These are phyloP conservation scores for Trichophyton benhamiae DNA, from an alignment of 2,329 filamentous ascomycete species.

Conservation along the genomic window DNA sequence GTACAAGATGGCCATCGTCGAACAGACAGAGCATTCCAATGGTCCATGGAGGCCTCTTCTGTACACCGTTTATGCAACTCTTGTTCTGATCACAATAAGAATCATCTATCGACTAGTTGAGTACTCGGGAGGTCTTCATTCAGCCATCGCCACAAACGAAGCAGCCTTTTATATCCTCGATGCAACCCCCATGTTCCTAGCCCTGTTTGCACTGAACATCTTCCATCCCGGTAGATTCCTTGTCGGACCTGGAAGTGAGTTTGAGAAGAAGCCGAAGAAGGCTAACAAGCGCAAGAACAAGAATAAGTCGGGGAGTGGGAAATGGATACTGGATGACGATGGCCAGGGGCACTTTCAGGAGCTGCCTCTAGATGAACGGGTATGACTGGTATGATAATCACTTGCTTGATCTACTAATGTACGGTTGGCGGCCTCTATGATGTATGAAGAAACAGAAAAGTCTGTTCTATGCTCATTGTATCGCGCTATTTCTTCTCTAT, in stretches of 20 bases:
- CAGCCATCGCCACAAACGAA: constrained; percentile 30
- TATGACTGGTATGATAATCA: not conserved
- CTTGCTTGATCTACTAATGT: not conserved
- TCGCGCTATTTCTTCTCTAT: not conserved
- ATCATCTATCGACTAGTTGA: constrained; percentile 50
- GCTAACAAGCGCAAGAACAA: constrained; percentile 6
- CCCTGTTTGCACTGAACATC: constrained; percentile 26
- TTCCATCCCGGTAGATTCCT: constrained; percentile 27
- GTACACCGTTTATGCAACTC: constrained; percentile 41
- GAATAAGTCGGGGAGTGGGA: not conserved
- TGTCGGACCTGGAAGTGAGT: constrained; percentile 20
- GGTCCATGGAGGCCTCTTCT: constrained; percentile 29
- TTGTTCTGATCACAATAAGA: constrained; percentile 39
- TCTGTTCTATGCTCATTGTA: not conserved
- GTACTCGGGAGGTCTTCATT: constrained; percentile 41
- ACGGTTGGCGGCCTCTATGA: not conserved
- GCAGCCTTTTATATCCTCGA: constrained; percentile 31
- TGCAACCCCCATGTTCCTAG: constrained; percentile 29
- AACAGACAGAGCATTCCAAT: constrained; percentile 24
- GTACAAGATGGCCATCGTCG: constrained; percentile 24
- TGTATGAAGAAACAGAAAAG: not conserved
- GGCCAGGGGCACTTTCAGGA: not conserved
- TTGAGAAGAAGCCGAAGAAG: constrained; percentile 18
- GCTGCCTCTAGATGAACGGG: not conserved
- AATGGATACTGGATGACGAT: not conserved